Percentiles rank a stretch among this genome's conserved stretches.
phyloP scores from a whole-genome alignment of 208 protist genomes.

The Jaenimonas drosophilae region DNA sequence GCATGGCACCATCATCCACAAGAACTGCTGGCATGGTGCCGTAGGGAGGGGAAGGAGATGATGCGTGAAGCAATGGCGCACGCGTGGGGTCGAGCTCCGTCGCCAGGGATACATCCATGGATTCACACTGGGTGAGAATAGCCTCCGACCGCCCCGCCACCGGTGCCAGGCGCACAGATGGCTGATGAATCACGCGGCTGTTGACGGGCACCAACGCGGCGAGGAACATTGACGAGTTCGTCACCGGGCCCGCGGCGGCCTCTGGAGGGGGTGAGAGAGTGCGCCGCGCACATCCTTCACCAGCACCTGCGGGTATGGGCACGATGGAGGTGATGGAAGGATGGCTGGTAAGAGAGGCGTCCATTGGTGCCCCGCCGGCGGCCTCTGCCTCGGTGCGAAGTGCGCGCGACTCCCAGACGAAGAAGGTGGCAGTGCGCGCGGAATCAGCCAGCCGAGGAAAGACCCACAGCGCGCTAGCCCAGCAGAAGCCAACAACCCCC shows the following conservation, averaged over 20 bases:
- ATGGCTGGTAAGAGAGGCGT: too few relatives aligned
- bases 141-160: constrained; percentile 8
- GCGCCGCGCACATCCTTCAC: background rate
- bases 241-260: background rate
- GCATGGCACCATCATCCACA: too few relatives aligned
- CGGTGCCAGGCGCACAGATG: constrained; percentile 29
- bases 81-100: too few relatives aligned
- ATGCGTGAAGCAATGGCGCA: too few relatives aligned
- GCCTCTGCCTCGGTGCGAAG: constrained; percentile 31
- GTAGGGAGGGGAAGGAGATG: too few relatives aligned
- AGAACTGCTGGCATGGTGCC: too few relatives aligned
- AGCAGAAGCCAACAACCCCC: constrained; percentile 33
- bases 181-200: constrained; percentile 17
- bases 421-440: constrained; percentile 18
- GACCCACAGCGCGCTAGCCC: constrained; percentile 11
- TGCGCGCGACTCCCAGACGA: constrained; percentile 61
- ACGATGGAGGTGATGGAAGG: background rate
- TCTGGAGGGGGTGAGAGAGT: background rate
- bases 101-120: too few relatives aligned
- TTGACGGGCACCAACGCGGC: constrained; percentile 29
- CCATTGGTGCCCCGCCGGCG: constrained; percentile 1
- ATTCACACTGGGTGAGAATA: too few relatives aligned
- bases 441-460: constrained; percentile 39
- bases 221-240: constrained; percentile 17
- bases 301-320: background rate